Conservation (phyloP, 495 filamentous ascomycete genomes). For the Penicillium tannophilum region DNA sequence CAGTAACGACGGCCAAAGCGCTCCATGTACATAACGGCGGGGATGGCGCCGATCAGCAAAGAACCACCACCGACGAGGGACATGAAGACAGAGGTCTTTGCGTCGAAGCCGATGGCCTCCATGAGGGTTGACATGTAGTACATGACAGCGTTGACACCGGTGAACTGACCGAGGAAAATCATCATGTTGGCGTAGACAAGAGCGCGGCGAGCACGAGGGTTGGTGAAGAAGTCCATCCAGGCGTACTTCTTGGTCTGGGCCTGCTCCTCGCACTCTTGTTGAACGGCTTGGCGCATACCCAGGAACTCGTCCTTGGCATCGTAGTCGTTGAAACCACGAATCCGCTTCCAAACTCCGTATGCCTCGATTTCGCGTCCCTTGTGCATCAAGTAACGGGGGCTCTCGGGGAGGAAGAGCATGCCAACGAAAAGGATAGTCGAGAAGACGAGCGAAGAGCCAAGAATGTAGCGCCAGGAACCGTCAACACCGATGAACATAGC, state of each 20-base stretch:
- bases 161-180: constrained; percentile 64
- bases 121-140: constrained; percentile 65
- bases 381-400: constrained; percentile 60
- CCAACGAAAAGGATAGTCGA: constrained; percentile 60
- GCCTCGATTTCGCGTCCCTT: constrained; percentile 50
- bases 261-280: constrained; percentile 47
- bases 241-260: constrained; percentile 44
- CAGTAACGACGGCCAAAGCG: constrained; percentile 60
- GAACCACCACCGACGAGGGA: constrained; percentile 63
- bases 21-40: constrained; percentile 63
- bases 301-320: constrained; percentile 62
- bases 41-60: constrained; percentile 57
- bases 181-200: constrained; percentile 64
- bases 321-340: constrained; percentile 51
- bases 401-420: constrained; percentile 62
- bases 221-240: constrained; percentile 66
- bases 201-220: constrained; percentile 58
- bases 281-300: constrained; percentile 59
- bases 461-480: constrained; percentile 66
- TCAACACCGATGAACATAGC: constrained; percentile 60
- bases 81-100: constrained; percentile 58
- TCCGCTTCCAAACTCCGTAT: constrained; percentile 62
- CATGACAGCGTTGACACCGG: constrained; percentile 63
- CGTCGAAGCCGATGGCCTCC: constrained; percentile 57
- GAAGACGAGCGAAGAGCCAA: constrained; percentile 65